Conservation (phyloP, 2,329 filamentous ascomycete genomes). For the Cladophialophora bantiana region DNA sequence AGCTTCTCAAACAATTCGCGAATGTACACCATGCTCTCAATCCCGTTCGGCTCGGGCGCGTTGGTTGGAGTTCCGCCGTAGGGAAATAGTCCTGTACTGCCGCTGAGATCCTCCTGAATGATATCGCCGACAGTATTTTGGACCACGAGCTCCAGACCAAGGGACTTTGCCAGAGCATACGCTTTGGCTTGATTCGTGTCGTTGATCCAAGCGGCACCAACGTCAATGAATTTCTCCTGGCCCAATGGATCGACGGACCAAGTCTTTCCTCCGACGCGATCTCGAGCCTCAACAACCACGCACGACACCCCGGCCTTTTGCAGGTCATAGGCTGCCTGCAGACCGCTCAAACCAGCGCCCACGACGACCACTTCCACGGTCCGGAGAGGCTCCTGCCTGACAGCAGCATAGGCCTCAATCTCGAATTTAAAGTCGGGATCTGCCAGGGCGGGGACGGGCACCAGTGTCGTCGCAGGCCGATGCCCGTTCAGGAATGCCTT, state of each 20-base stretch:
- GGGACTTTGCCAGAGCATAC: constrained; percentile 44
- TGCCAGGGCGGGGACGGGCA: constrained; percentile 53
- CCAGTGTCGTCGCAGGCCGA: constrained; percentile 53
- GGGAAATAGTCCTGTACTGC: constrained; percentile 32
- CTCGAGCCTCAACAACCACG: constrained; percentile 51
- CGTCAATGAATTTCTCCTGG: constrained; percentile 51
- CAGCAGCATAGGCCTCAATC: constrained; percentile 62
- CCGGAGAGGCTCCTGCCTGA: constrained; percentile 59
- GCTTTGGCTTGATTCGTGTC: constrained; percentile 60
- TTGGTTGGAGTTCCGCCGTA: constrained; percentile 35
- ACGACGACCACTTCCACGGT: constrained; percentile 48
- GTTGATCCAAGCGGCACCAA: constrained; percentile 68
- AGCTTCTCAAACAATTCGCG: constrained; percentile 50
- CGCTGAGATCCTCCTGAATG: constrained; percentile 50
- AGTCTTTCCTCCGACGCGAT: constrained; percentile 54
- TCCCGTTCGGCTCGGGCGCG: constrained; percentile 26
- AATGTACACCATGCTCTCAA: constrained; percentile 44
- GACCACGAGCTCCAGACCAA: constrained; percentile 54
- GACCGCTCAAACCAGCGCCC: constrained; percentile 50
- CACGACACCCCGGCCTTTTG: constrained; percentile 45
- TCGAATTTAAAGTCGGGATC: constrained; percentile 52
- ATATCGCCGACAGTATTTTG: constrained; percentile 58
- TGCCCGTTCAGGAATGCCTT: constrained; percentile 50
- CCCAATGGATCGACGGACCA: constrained; percentile 43
- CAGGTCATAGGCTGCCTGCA: constrained; percentile 46